Conservation (phyloP, 768 basidiomycete genomes). For the Psilocybe cubensis region DNA sequence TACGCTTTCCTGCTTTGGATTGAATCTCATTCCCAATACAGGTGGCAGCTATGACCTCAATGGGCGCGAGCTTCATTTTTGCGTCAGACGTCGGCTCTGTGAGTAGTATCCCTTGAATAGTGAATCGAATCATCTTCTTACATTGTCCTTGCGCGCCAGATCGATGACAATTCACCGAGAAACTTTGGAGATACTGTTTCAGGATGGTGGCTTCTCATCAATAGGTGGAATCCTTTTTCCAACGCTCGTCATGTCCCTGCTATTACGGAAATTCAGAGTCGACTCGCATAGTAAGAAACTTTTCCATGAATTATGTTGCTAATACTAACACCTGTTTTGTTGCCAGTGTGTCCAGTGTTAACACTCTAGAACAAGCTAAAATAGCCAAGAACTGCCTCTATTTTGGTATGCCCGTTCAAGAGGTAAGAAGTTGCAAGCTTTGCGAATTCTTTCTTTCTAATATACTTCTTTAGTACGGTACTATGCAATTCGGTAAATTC, state of each 20-base stretch:
- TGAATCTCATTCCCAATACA: constrained; percentile 31
- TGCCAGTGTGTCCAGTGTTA: constrained; percentile 92
- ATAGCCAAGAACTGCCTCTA: constrained; percentile 87
- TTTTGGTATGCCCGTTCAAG: constrained; percentile 93
- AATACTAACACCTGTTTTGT: constrained; percentile 10
- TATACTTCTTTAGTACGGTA: constrained; percentile 67
- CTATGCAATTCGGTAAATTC: constrained; percentile 87
- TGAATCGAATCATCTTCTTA: neutral
- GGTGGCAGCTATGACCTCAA: constrained; percentile 90
- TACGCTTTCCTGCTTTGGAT: neutral
- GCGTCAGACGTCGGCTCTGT: constrained; percentile 94
- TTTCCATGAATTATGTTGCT: neutral
- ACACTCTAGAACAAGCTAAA: constrained; percentile 95
- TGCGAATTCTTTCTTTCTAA: neutral
- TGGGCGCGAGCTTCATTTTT: constrained; percentile 89
- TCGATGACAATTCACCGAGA: constrained; percentile 95
- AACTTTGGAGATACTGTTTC: constrained; percentile 95
- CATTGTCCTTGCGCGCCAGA: constrained; percentile 37
- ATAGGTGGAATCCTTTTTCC: constrained; percentile 92
- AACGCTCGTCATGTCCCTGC: constrained; percentile 77
- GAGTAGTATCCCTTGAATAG: constrained; percentile 28
- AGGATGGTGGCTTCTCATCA: constrained; percentile 94
- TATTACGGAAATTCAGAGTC: constrained; percentile 92
- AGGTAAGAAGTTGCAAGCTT: constrained; percentile 47
- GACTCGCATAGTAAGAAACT: constrained; percentile 86